These are phyloP conservation scores for Salix viminalis DNA, from an alignment of 345 rosid genomes.

Conservation along the genomic window DNA sequence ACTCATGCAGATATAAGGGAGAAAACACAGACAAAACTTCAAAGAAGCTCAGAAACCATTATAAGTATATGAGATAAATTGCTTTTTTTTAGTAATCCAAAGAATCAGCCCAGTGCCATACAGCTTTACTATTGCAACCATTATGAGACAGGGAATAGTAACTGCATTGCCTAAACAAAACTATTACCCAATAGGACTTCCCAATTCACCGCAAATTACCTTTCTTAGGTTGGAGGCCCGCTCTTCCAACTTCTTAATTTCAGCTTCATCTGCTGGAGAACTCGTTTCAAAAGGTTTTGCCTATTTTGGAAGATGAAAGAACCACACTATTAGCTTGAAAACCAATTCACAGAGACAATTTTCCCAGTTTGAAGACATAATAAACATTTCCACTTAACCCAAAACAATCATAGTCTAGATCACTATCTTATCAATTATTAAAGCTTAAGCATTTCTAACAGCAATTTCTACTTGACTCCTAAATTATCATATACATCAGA, in stretches of 20 bases:
- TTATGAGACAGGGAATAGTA: not conserved
- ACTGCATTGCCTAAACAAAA: not conserved
- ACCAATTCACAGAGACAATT: not conserved
- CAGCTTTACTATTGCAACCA: no score
- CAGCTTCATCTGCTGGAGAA: slow-evolving; percentile 50
- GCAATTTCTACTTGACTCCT: not conserved
- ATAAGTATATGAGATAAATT: not conserved
- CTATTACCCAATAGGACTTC: not conserved
- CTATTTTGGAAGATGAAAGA: slow-evolving; percentile 28
- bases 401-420: not conserved
- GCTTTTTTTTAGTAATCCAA: not conserved
- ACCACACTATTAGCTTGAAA: not conserved
- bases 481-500: not conserved
- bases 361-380: not conserved
- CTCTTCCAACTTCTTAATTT: slow-evolving; percentile 66
- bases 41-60: not conserved
- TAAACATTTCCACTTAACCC: not conserved
- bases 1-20: not conserved
- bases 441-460: not conserved
- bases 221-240: slow-evolving; percentile 63
- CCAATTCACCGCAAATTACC: slow-evolving; percentile 32
- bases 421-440: not conserved
- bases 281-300: slow-evolving; percentile 52
- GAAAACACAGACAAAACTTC: not conserved
- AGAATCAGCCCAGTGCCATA: not conserved